phyloP scores from a whole-genome alignment of 1,284 basidiomycete species.

The Cerrena zonata region DNA sequence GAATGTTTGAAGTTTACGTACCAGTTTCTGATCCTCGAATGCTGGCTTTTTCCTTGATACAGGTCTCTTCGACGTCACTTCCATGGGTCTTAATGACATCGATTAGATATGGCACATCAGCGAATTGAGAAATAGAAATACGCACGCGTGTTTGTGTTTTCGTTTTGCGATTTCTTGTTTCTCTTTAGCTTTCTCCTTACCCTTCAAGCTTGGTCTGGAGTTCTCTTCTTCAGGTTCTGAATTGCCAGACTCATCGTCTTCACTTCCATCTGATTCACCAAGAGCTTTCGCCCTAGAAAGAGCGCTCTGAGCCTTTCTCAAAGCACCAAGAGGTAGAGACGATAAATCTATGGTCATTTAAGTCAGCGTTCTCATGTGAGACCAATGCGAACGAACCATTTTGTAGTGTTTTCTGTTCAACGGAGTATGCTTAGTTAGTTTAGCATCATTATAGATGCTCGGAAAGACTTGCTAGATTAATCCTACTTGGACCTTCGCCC shows the following conservation, averaged over 20 bases:
- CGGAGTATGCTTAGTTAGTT: background rate
- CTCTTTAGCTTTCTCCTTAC: constrained; percentile 26
- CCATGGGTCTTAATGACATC: constrained; percentile 59
- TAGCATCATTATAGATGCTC: background rate
- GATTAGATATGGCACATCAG: constrained; percentile 3
- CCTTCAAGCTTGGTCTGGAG: constrained; percentile 16
- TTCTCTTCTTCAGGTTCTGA: constrained; percentile 17
- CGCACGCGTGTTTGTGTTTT: constrained; percentile 84
- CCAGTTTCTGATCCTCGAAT: constrained; percentile 64
- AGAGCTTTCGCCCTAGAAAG: constrained; percentile 37
- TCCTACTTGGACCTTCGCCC: constrained; percentile 5
- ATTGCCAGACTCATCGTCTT: constrained; percentile 23
- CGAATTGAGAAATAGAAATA: constrained; percentile 14
- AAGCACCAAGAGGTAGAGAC: constrained; percentile 55
- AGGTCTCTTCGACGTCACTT: constrained; percentile 81
- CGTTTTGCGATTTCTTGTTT: constrained; percentile 53
- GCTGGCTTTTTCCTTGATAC: constrained; percentile 76
- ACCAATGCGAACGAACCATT: constrained; percentile 23
- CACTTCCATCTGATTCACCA: constrained; percentile 29
- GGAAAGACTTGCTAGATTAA: constrained; percentile 16
- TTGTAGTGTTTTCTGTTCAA: constrained; percentile 33
- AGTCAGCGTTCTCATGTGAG: constrained; percentile 4
- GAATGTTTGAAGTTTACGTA: constrained; percentile 29
- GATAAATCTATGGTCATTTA: constrained; percentile 41
- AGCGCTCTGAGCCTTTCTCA: constrained; percentile 61